Conservation (phyloP, 352 stramenopile species). For the Phytopythium litorale region DNA sequence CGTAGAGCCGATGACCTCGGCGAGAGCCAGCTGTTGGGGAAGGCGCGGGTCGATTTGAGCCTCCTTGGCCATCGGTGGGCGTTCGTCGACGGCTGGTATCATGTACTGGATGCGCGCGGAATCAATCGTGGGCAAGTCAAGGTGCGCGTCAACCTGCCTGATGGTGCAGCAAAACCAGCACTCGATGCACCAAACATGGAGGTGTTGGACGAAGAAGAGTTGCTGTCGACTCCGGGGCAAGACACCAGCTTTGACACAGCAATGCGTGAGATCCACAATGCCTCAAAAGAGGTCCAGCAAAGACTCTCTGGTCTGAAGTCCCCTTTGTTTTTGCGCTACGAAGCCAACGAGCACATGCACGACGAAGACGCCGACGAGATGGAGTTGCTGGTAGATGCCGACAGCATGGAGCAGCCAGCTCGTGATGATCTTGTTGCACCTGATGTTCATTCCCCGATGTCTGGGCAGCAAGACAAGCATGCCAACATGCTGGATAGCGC, state of each 20-base stretch:
- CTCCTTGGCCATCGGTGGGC: conserved; percentile 19
- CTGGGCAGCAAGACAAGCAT: not conserved
- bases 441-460: not conserved
- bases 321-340: too few species aligned
- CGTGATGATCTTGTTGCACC: not conserved
- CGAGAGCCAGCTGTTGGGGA: conserved; percentile 11
- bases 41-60: conserved; percentile 19
- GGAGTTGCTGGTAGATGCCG: too few species aligned
- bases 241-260: not conserved
- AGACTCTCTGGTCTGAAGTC: not conserved
- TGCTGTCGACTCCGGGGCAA: not conserved
- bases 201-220: too few species aligned
- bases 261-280: not conserved
- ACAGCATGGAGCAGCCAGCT: not conserved
- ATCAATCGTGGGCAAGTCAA: conserved; percentile 25
- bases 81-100: conserved; percentile 29
- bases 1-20: not conserved
- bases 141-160: conserved; percentile 12
- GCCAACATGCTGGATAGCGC: not conserved
- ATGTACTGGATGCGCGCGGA: conserved; percentile 18
- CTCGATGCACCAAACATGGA: not conserved
- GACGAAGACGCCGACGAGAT: too few species aligned
- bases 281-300: not conserved
- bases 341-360: not conserved
- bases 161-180: not conserved